Base-by-base conservation (phyloP, 192 early-diverging fungal genomes). In the Coemansia sp. region DNA sequence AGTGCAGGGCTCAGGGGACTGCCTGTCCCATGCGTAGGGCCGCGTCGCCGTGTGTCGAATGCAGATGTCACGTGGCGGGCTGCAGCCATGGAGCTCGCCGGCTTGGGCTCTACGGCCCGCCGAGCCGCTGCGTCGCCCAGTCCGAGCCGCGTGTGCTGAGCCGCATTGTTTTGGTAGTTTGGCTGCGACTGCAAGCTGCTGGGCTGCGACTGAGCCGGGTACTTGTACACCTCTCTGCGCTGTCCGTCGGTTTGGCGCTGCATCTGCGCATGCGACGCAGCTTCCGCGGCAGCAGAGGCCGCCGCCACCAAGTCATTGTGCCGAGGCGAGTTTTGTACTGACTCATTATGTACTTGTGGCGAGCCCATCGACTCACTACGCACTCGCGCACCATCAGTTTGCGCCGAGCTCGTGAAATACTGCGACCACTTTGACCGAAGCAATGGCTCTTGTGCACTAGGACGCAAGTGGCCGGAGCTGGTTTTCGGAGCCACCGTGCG, bases 401-500 rank as follows among this genome's bases (percentile, higher is more conserved):
- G 22, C 6, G 66, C 75, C 0, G 75, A 67, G 56, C 71, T 73
- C 37, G 77, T 74, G 31, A 80, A 80, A 55, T 80, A 80, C 65
- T 80, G 77, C 45, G 77, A 71, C 77, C 77, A 80, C 55, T 71
- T 72, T 11, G 75, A 71, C 50, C 55, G 61, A 9, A 77, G 51
- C 49, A 39, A 16, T 11, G 61, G 63, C 27, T 53, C 63, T 14
- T 38, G n/a, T 3, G 61, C 47, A 48, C 54, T 59, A 3, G 60
- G 5, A 8, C 51, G 57, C 22, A 64, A 45, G 29, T 71, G 62
- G 26, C 26, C 56, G 12, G 48, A 59, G 62, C 62, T 56, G 21
- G 26, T 25, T 29, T 65, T 55, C 2, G 68, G 48, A n/a, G 64
- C 64, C 4, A 71, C 71, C n/a, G 71, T 65, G 6, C 70, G 64